A percentile compares a stretch with the other conserved stretches of the same genome.
Evolutionary conservation across 2,329 filamentous ascomycete genomes (phyloP).

Genomic region (Cercospora berteroae): DNA sequence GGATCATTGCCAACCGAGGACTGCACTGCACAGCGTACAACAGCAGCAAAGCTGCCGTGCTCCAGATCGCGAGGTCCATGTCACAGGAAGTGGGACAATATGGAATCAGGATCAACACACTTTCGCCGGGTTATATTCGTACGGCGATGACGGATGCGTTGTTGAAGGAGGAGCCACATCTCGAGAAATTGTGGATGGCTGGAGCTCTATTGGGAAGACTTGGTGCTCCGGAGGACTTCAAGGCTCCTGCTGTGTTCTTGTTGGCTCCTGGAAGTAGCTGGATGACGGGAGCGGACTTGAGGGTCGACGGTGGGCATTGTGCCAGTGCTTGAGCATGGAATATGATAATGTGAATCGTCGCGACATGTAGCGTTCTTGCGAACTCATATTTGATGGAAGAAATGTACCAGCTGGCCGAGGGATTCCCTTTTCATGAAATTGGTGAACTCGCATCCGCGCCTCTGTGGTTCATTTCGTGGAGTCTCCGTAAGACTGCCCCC

Average conservation of each 20-base stretch:
- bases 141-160: slow-evolving; percentile 40
- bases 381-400: neutral
- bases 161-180: slow-evolving; percentile 46
- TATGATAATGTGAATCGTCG: neutral
- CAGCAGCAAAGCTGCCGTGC: slow-evolving; percentile 55
- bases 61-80: slow-evolving; percentile 53
- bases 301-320: slow-evolving; percentile 68
- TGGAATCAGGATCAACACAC: slow-evolving; percentile 37
- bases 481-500: too few relatives aligned
- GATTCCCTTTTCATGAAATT: too few relatives aligned
- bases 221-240: slow-evolving; percentile 57
- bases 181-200: slow-evolving; percentile 55
- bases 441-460: too few relatives aligned
- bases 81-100: slow-evolving; percentile 53
- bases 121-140: slow-evolving; percentile 38
- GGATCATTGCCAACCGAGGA: slow-evolving; percentile 44
- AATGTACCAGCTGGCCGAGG: neutral
- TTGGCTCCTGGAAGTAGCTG: slow-evolving; percentile 66
- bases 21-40: slow-evolving; percentile 52
- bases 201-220: slow-evolving; percentile 55
- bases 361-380: slow-evolving; percentile 1
- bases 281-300: slow-evolving; percentile 67
- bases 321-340: slow-evolving; percentile 23
- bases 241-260: slow-evolving; percentile 66
- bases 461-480: too few relatives aligned